A percentile compares a stretch with the other conserved stretches of the same genome.
phyloP scores from a whole-genome alignment of 148 eudicot species.

The Tetragonia tetragonoides region DNA sequence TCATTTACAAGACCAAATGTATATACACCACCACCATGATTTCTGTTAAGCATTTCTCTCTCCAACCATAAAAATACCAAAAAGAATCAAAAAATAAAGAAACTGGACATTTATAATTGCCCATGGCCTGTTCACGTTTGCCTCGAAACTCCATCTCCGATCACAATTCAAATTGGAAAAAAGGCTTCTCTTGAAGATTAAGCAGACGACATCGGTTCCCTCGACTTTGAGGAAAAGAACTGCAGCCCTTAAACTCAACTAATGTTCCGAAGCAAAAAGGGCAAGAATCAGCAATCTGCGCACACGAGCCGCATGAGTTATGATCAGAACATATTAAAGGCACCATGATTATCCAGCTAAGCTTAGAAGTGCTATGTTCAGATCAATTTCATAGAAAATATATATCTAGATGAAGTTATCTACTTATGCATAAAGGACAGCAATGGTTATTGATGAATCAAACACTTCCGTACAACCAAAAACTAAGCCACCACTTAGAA shows the following conservation, averaged over 20 bases:
- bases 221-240: conserved; percentile 18
- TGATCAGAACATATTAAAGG: neutral
- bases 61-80: conserved; percentile 6
- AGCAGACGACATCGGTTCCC: conserved; percentile 13
- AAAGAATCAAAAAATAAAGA: conserved; percentile 18
- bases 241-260: conserved; percentile 16
- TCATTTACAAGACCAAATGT: conserved; percentile 34
- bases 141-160: conserved; percentile 18
- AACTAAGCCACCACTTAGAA: neutral
- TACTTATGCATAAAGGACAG: neutral
- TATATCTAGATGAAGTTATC: neutral
- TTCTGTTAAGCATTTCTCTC: conserved; percentile 13
- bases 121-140: conserved; percentile 14
- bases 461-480: neutral
- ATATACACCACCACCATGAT: conserved; percentile 33
- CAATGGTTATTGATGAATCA: neutral
- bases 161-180: conserved; percentile 27
- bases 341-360: neutral
- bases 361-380: neutral
- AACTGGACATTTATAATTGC: conserved; percentile 5
- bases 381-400: neutral
- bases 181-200: conserved; percentile 9
- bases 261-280: conserved; percentile 4
- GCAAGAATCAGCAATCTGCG: conserved; percentile 25
- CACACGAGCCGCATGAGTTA: neutral